Percentiles rank a stretch among this genome's conserved stretches.
These are phyloP conservation scores for Coleophoma cylindrospora DNA, from an alignment of 2,329 filamentous ascomycete genomes.

Conservation along the genomic window DNA sequence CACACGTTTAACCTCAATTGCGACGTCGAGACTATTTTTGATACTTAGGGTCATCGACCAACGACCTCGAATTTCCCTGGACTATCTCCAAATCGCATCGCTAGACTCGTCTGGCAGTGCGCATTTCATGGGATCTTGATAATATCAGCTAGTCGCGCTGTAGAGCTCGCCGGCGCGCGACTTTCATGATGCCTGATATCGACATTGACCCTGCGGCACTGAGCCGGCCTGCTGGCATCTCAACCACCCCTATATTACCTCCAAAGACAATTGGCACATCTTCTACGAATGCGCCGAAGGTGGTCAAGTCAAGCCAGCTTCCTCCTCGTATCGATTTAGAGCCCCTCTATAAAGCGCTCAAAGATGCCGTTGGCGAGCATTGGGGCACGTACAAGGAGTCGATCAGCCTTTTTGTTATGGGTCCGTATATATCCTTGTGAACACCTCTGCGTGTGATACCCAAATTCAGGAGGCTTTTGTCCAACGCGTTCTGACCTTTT, in stretches of 20 bases:
- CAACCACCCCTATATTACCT: conserved; percentile 54
- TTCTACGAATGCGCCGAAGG: conserved; percentile 36
- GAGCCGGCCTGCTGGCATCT: conserved; percentile 53
- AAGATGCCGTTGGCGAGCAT: conserved; percentile 55
- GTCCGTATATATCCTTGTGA: conserved; percentile 33
- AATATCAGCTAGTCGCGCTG: conserved; percentile 17
- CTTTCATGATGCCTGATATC: conserved; percentile 57
- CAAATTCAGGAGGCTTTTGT: no score
- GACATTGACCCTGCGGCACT: conserved; percentile 66
- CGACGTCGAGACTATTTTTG: conserved; percentile 1
- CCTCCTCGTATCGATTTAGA: conserved; percentile 64
- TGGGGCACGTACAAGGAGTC: conserved; percentile 62
- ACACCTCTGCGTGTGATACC: conserved; percentile 1
- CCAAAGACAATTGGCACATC: conserved; percentile 53
- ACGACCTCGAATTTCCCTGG: conserved; percentile 6
- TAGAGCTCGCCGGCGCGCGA: conserved; percentile 18
- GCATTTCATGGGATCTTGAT: conserved; percentile 22
- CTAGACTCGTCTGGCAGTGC: conserved; percentile 15
- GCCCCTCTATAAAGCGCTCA: conserved; percentile 57
- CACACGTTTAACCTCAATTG: background rate
- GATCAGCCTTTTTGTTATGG: conserved; percentile 56
- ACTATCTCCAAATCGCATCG: conserved; percentile 17
- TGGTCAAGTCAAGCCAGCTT: conserved; percentile 56
- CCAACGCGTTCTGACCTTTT: no score
- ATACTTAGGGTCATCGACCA: conserved; percentile 11